A percentile compares a stretch with the other conserved stretches of the same genome.
phyloP scores from a whole-genome alignment of 441 rosid species.

The Jatropha podagrica region DNA sequence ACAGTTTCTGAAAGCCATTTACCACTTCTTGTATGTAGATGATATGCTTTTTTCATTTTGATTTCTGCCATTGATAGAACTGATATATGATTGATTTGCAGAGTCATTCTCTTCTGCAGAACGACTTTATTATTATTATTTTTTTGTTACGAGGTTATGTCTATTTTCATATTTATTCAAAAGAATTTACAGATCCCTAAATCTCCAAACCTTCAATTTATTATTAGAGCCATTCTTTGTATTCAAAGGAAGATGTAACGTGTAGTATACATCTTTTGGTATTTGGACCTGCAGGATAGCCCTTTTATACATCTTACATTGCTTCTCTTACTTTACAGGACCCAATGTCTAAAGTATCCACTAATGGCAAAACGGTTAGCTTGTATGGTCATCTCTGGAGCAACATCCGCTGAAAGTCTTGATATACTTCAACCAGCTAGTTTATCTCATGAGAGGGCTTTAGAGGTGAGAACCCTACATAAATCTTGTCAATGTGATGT shows the following conservation, averaged over 20 bases:
- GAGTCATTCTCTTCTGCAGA: not conserved
- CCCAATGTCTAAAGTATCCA: slow-evolving; percentile 72
- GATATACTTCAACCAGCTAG: slow-evolving; percentile 76
- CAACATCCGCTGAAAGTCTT: slow-evolving; percentile 44
- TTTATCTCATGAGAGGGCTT: slow-evolving; percentile 50
- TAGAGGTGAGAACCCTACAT: slow-evolving; percentile 40
- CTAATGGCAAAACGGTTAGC: slow-evolving; percentile 75
- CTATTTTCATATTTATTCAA: not conserved
- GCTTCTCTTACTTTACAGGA: slow-evolving; percentile 36
- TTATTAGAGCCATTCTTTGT: not conserved
- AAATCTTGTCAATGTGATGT: not conserved
- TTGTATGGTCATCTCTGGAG: slow-evolving; percentile 69
- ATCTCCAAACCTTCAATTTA: not conserved
- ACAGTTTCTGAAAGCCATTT: slow-evolving; percentile 11
- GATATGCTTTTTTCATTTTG: slow-evolving; percentile 6
- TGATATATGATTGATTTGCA: not conserved
- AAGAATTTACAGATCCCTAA: not conserved
- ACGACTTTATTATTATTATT: not conserved
- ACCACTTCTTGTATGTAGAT: slow-evolving; percentile 12
- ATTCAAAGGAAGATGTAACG: not conserved
- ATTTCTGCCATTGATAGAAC: not conserved
- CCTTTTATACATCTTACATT: slow-evolving; percentile 2
- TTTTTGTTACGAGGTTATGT: not conserved
- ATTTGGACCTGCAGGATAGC: not conserved
- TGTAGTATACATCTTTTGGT: not conserved